phyloP scores from a whole-genome alignment of 2,329 filamentous ascomycete genomes.

The Lachnellula subtilissima region DNA sequence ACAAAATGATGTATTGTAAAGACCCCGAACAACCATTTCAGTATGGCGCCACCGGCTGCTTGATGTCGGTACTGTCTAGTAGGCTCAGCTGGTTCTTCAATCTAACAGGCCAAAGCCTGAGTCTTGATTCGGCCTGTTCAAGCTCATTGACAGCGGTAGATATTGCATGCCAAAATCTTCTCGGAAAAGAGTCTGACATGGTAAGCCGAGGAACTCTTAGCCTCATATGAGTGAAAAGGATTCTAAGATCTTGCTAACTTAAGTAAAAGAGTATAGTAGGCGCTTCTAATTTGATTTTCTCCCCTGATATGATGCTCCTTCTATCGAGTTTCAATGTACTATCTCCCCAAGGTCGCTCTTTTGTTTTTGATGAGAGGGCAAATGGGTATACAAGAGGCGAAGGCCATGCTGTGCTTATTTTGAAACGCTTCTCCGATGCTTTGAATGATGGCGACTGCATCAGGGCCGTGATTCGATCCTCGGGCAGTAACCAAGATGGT shows the following conservation, averaged over 20 bases:
- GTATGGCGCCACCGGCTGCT: slow-evolving; percentile 23
- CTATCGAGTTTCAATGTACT: slow-evolving; percentile 22
- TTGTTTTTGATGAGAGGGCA: slow-evolving; percentile 51
- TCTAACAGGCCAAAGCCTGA: slow-evolving; percentile 46
- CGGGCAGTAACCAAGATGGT: slow-evolving; percentile 50
- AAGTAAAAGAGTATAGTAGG: slow-evolving; percentile 44
- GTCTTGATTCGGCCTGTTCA: slow-evolving; percentile 53
- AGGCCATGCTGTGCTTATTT: slow-evolving; percentile 50
- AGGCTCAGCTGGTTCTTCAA: slow-evolving; percentile 52
- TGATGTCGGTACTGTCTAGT: slow-evolving; percentile 43
- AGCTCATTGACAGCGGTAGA: slow-evolving; percentile 50
- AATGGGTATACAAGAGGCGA: slow-evolving; percentile 61
- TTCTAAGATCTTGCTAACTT: slow-evolving; percentile 38
- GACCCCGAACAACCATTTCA: slow-evolving; percentile 1
- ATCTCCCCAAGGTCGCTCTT: slow-evolving; percentile 36
- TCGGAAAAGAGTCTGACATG: slow-evolving; percentile 31
- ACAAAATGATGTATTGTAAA: neutral
- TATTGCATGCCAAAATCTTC: slow-evolving; percentile 45
- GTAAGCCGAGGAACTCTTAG: slow-evolving; percentile 14
- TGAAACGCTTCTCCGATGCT: slow-evolving; percentile 55
- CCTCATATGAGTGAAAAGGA: neutral
- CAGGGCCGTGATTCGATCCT: slow-evolving; percentile 49
- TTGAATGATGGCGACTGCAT: slow-evolving; percentile 53
- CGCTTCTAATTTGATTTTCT: slow-evolving; percentile 49
- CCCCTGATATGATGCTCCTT: slow-evolving; percentile 38